phyloP scores from a whole-genome alignment of 2,329 filamentous ascomycete species.

The Xylariaceae sp. region DNA sequence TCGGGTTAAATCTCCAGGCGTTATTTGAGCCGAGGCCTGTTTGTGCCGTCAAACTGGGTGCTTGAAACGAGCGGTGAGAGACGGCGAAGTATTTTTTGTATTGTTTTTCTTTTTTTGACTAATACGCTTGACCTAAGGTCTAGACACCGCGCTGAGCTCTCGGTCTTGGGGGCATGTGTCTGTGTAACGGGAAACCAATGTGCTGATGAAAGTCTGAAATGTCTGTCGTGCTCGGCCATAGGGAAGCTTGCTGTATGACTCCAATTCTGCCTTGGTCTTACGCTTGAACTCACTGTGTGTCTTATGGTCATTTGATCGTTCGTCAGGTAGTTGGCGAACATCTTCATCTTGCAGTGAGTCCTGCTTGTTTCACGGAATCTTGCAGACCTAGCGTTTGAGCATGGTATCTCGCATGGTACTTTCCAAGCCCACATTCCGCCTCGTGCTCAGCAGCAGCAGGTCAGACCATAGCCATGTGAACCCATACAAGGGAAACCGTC shows the following conservation, averaged over 20 bases:
- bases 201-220: too few species aligned
- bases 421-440: conserved; percentile 20
- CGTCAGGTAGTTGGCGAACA: conserved; percentile 2
- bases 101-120: conserved; percentile 16
- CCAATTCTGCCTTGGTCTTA: too few species aligned
- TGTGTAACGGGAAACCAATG: too few species aligned
- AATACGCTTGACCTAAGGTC: too few species aligned
- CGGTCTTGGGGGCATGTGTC: too few species aligned
- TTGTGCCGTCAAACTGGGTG: conserved; percentile 17
- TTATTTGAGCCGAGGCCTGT: conserved; percentile 16
- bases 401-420: conserved; percentile 30
- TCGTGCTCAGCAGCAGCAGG: conserved; percentile 24
- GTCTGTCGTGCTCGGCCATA: too few species aligned
- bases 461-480: conserved; percentile 18
- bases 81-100: conserved; percentile 4
- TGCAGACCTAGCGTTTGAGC: conserved; percentile 27
- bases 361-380: conserved; percentile 25
- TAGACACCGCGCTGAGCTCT: too few species aligned
- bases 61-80: conserved; percentile 29
- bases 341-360: conserved; percentile 19
- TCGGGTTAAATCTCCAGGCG: conserved; percentile 10
- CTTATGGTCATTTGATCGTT: conserved; percentile 8
- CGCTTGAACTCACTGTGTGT: conserved; percentile 1
- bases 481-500: conserved; percentile 8
- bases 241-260: too few species aligned